Conservation (phyloP, 2,329 filamentous ascomycete species). For the Exophiala sp. region DNA sequence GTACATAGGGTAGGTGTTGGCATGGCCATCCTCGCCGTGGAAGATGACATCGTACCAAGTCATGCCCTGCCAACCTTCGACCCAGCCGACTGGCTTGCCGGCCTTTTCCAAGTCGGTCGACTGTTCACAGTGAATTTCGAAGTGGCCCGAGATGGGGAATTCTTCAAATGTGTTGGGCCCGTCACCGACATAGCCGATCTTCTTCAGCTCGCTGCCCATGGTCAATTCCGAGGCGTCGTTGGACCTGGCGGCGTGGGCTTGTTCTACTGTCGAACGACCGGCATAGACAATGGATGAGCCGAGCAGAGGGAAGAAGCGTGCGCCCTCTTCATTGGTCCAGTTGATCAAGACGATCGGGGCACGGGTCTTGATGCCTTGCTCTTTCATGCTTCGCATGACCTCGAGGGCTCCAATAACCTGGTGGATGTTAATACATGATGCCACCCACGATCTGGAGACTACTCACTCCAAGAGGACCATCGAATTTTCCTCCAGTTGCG, state of each 20-base stretch:
- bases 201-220: constrained; percentile 17
- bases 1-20: constrained; percentile 22
- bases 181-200: constrained; percentile 21
- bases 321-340: constrained; percentile 31
- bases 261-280: constrained; percentile 15
- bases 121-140: constrained; percentile 22
- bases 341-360: constrained; percentile 30
- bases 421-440: neutral
- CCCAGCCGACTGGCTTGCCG: constrained; percentile 20
- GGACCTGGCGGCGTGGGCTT: constrained; percentile 6
- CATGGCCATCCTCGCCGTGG: constrained; percentile 22
- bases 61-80: constrained; percentile 20
- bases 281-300: constrained; percentile 21
- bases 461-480: constrained; percentile 27
- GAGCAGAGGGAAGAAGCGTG: constrained; percentile 19
- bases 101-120: constrained; percentile 18
- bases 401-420: constrained; percentile 31
- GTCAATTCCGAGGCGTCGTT: constrained; percentile 16
- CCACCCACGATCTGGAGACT: neutral
- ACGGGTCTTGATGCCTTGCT: constrained; percentile 30
- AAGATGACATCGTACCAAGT: constrained; percentile 22
- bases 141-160: constrained; percentile 21
- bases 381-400: constrained; percentile 35
- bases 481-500: constrained; percentile 29
- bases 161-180: constrained; percentile 19